Conservation (phyloP, 176 grass and related monocot species). For the Oryza meridionalis region DNA sequence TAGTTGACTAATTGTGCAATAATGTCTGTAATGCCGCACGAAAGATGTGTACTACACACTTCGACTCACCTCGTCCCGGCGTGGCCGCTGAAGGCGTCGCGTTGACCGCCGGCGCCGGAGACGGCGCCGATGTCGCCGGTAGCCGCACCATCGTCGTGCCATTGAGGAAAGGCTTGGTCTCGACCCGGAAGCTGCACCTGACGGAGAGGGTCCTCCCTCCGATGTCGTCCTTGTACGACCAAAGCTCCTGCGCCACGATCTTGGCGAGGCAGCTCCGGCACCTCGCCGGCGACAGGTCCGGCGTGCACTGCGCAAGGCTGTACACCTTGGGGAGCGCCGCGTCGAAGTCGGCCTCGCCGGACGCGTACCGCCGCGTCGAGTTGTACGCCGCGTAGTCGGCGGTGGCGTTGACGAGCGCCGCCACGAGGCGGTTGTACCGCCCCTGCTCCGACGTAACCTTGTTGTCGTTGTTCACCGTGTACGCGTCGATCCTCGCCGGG, state of each 20-base stretch:
- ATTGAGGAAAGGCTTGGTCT: constrained; percentile 37
- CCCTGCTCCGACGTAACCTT: constrained; percentile 22
- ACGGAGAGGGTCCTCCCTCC: constrained; percentile 38
- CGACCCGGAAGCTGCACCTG: constrained; percentile 51
- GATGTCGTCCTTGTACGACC: not conserved
- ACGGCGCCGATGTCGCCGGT: not conserved
- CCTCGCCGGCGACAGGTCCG: constrained; percentile 27
- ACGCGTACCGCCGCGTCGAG: constrained; percentile 42
- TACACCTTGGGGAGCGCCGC: constrained; percentile 49
- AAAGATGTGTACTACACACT: no score
- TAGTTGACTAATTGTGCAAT: no score
- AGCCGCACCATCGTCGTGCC: constrained; percentile 5
- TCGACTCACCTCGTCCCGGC: constrained; percentile 21
- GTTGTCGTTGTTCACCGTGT: not conserved
- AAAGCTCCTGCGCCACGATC: not conserved
- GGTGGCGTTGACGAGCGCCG: constrained; percentile 35
- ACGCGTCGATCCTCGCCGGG: no score
- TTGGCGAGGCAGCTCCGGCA: constrained; percentile 49
- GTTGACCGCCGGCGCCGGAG: not conserved
- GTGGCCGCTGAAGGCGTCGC: not conserved
- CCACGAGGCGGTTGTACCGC: constrained; percentile 17
- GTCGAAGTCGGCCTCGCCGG: constrained; percentile 45
- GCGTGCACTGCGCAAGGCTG: constrained; percentile 60
- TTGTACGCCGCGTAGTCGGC: constrained; percentile 36
- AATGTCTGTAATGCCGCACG: no score